Percentiles rank a stretch among this genome's conserved stretches.
phyloP scores from a whole-genome alignment of 176 grass and related monocot species.

The Zea luxurians region DNA sequence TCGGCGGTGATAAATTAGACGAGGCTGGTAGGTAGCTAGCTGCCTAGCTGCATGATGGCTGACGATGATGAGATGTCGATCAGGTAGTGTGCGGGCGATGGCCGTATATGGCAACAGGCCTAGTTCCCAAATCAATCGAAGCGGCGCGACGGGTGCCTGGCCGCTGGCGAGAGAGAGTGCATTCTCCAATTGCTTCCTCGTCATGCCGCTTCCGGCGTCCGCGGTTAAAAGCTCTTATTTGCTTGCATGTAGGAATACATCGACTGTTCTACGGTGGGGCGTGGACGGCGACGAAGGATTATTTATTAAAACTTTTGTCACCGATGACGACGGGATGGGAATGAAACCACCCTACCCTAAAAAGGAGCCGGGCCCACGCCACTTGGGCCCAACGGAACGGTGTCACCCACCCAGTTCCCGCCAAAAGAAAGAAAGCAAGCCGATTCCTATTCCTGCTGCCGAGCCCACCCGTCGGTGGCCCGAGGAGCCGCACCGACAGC shows the following conservation, averaged over 20 bases:
- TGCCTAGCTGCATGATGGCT: background rate
- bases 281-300: too few species aligned
- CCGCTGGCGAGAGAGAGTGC: too few species aligned
- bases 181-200: background rate
- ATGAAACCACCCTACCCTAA: too few species aligned
- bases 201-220: background rate
- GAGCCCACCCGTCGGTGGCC: conserved; percentile 9
- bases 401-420: background rate
- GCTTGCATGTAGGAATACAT: too few species aligned
- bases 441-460: too few species aligned
- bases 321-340: too few species aligned
- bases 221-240: background rate
- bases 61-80: background rate
- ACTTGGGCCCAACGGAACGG: background rate
- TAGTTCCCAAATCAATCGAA: background rate
- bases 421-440: background rate
- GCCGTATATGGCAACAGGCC: background rate
- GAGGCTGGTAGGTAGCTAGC: background rate
- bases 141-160: background rate
- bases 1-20: background rate
- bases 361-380: too few species aligned
- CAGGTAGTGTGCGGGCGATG: background rate
- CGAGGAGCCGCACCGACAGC: conserved; percentile 55
- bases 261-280: too few species aligned
- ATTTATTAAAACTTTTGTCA: background rate